phyloP scores from a whole-genome alignment of 2,329 filamentous ascomycete species.

The Penicillium corylophilum region DNA sequence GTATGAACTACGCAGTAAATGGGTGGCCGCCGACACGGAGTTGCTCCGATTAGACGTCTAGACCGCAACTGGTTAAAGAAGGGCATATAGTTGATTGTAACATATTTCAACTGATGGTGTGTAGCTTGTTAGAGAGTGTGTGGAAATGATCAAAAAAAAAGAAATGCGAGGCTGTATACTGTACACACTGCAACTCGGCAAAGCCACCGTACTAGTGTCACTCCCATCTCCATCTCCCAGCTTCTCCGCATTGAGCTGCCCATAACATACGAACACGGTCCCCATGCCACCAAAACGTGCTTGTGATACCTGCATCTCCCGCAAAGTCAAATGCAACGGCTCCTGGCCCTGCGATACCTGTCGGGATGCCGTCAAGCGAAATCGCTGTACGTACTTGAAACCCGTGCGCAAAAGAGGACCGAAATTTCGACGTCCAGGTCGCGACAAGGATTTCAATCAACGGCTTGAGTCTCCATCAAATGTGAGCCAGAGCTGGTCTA shows the following conservation, averaged over 20 bases:
- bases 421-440: constrained; percentile 19
- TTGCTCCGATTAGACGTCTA: neutral
- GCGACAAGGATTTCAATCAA: neutral
- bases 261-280: neutral
- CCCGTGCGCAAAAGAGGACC: constrained; percentile 29
- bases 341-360: constrained; percentile 31
- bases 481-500: neutral
- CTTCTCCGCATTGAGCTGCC: neutral
- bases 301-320: constrained; percentile 31
- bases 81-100: neutral
- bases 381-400: constrained; percentile 29
- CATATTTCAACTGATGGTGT: neutral
- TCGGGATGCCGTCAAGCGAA: constrained; percentile 16
- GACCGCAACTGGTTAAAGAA: neutral
- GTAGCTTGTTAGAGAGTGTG: neutral
- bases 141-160: neutral
- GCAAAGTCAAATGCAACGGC: constrained; percentile 33
- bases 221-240: neutral
- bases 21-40: neutral
- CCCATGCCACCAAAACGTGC: constrained; percentile 26
- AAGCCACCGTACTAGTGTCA: neutral
- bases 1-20: neutral
- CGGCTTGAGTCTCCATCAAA: neutral
- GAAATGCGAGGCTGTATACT: neutral
- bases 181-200: neutral